Evolutionary conservation across 2,329 filamentous ascomycete species (phyloP).

Genomic region (Alternaria arbusti): DNA sequence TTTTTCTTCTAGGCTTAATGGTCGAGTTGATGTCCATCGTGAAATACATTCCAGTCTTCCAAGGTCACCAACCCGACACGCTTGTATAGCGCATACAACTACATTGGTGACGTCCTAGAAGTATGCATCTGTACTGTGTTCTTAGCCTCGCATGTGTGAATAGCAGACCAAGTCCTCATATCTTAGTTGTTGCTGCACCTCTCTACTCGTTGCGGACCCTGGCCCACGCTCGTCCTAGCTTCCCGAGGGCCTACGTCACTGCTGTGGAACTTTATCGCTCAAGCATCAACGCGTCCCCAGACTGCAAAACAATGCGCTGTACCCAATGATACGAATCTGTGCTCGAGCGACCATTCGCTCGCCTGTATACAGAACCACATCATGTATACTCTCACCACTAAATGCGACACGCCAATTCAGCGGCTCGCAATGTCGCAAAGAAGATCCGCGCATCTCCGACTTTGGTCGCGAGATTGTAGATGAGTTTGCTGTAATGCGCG

Average conservation of each 20-base stretch:
- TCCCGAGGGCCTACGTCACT: constrained; percentile 31
- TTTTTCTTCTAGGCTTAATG: background rate
- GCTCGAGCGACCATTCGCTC: constrained; percentile 37
- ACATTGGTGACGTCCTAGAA: background rate
- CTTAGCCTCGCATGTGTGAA: background rate
- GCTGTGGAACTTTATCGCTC: constrained; percentile 10
- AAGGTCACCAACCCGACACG: background rate
- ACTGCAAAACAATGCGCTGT: constrained; percentile 23
- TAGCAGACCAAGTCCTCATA: background rate
- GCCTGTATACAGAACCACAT: background rate
- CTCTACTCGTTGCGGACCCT: constrained; percentile 3
- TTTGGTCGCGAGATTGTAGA: constrained; percentile 63
- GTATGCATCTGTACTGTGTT: background rate
- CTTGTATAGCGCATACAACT: background rate
- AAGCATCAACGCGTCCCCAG: constrained; percentile 9
- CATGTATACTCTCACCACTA: background rate
- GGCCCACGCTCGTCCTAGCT: background rate
- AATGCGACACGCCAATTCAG: constrained; percentile 27
- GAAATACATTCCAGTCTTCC: background rate
- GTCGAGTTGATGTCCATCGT: background rate
- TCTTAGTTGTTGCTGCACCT: background rate
- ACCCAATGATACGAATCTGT: constrained; percentile 40
- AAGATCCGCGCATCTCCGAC: constrained; percentile 59
- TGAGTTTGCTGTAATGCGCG: constrained; percentile 66
- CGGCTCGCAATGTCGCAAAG: constrained; percentile 27